A percentile compares a stretch with the other conserved stretches of the same genome.
phyloP scores from a whole-genome alignment of 164 flowering plant genomes.

The Santalum album region DNA sequence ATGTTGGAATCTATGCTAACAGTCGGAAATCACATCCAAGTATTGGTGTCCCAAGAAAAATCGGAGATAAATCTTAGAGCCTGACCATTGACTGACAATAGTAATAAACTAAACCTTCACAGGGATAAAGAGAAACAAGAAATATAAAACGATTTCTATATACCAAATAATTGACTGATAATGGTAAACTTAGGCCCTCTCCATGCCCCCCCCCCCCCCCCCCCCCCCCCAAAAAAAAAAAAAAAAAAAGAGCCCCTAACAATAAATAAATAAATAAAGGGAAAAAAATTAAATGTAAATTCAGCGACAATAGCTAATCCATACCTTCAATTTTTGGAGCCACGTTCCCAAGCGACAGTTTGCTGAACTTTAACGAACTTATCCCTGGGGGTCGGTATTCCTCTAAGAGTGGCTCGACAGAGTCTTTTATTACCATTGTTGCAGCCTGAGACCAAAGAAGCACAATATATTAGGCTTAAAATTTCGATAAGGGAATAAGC shows the following conservation, averaged over 20 bases:
- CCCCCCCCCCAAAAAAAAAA: background rate
- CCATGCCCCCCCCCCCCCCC: background rate
- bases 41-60: too few species aligned
- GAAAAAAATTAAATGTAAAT: background rate
- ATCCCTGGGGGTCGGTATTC: slow-evolving; percentile 91
- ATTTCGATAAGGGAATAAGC: too few species aligned
- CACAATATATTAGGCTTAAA: background rate
- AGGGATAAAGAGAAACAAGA: too few species aligned
- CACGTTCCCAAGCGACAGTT: slow-evolving; percentile 81
- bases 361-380: slow-evolving; percentile 85
- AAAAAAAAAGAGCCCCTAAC: background rate
- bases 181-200: too few species aligned
- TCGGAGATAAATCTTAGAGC: too few species aligned
- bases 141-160: too few species aligned
- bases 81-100: too few species aligned
- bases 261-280: background rate
- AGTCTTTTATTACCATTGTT: slow-evolving; percentile 65
- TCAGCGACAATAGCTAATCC: background rate
- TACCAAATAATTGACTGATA: too few species aligned
- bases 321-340: slow-evolving; percentile 98
- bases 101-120: too few species aligned
- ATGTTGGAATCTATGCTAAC: too few species aligned
- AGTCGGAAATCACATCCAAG: too few species aligned
- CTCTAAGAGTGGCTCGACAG: slow-evolving; percentile 94
- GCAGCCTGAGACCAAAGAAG: slow-evolving; percentile 69